Base-by-base conservation (phyloP, 495 filamentous ascomycete species). In the Chaetomium tenue region DNA sequence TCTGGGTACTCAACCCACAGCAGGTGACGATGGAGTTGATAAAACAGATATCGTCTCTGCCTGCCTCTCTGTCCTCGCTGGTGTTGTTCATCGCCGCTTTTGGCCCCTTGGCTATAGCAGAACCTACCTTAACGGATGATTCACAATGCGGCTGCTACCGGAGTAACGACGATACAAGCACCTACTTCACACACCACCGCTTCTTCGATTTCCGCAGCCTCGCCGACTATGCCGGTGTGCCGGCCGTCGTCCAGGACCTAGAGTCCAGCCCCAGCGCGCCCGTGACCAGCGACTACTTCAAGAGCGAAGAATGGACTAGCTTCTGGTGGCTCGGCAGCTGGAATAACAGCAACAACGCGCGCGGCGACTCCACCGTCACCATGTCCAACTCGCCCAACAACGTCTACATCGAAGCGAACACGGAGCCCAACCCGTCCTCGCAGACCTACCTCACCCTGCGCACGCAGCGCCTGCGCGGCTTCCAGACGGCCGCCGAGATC, bases 161-260 rank as follows among this genome's bases (percentile, higher is more conserved):
- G 39, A 81, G 77, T 58, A 82, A 83, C 60, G 80, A 75, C 23
- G 75, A 74, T 40, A 74, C 76, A 42, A 50, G 73, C 18, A 77
- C 79, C 11, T 89, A 84, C 76, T 90, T 89, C 72, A 79, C 78
- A 23, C 77, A 84, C 68, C 86, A 90, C 76, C 80, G 80, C 42
- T 85, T 90, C 72, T 88, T 82, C 76, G 89, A 91, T 76, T 91
- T 87, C 71, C 84, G 88, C 46, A 78, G 79, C 40, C 74, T 81
- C 39, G 63, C 72, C 18, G 69, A 76, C n/a, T 71, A 76, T 55
- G 71, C 71, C 30, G 66, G 68, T 15, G 74, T 74, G 16, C 82
- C 80, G 11, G 33, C 65, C 5, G 65, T 77, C 53, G 75, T 81
- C 61, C 60, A 65, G 0, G 69, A 72, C 39, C 28, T 69, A 3